A percentile compares a stretch with the other conserved stretches of the same genome.
Evolutionary conservation across 108 stramenopile genomes (phyloP).

Genomic region (Stephanodiscus triporus): DNA sequence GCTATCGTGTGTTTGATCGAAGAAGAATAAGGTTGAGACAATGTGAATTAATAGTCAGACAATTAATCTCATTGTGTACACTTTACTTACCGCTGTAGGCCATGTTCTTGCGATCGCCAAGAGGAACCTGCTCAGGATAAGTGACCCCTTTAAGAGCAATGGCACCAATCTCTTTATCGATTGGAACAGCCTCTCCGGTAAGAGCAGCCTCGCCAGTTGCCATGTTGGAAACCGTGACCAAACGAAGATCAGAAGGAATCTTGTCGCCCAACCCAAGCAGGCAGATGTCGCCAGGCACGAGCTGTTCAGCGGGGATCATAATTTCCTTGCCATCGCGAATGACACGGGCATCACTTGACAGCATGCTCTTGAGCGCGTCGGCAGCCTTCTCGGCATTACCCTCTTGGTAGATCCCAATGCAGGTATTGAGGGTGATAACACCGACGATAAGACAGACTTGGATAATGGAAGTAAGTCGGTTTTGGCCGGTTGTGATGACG

Average conservation of each 20-base stretch:
- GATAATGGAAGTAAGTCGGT: constrained; percentile 59
- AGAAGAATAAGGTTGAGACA: not conserved
- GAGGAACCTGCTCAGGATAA: constrained; percentile 65
- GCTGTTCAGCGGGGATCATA: constrained; percentile 63
- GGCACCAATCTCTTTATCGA: constrained; percentile 75
- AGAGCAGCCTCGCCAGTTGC: constrained; percentile 86
- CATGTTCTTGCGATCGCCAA: constrained; percentile 89
- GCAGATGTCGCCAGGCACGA: constrained; percentile 84
- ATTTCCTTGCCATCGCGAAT: constrained; percentile 68
- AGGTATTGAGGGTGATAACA: constrained; percentile 77
- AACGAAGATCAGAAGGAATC: constrained; percentile 90
- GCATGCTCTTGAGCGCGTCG: constrained; percentile 84
- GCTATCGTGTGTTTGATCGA: constrained; percentile 29
- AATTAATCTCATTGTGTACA: constrained; percentile 40
- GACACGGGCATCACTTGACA: constrained; percentile 71
- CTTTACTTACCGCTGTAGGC: constrained; percentile 60
- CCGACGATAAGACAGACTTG: constrained; percentile 68
- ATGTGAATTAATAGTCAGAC: constrained; percentile 10
- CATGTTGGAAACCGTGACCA: constrained; percentile 75
- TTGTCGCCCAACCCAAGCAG: constrained; percentile 76
- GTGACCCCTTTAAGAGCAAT: constrained; percentile 35
- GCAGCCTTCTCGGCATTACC: constrained; percentile 81
- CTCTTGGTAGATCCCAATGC: constrained; percentile 85
- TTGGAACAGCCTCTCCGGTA: constrained; percentile 92
- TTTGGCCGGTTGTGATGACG: constrained; percentile 35